Conservation (phyloP, 306 rosid species). For the Vigna unguiculata region DNA sequence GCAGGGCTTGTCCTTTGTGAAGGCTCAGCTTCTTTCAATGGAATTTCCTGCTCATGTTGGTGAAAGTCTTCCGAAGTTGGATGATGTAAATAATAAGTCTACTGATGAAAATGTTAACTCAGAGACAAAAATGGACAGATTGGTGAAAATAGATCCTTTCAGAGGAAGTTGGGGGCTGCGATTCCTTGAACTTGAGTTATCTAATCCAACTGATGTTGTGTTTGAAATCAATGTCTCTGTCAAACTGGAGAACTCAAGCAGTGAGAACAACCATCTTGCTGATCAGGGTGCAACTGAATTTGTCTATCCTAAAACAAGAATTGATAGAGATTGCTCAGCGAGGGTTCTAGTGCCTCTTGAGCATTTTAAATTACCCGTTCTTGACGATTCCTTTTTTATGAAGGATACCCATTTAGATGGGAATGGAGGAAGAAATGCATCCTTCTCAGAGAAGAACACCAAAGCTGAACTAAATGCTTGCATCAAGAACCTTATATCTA, state of each 20-base stretch:
- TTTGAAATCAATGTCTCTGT: conserved; percentile 90
- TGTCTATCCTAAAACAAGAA: conserved; percentile 88
- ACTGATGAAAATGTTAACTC: conserved; percentile 56
- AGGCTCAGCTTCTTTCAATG: conserved; percentile 96
- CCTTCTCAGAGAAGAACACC: conserved; percentile 78
- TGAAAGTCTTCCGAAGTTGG: conserved; percentile 70
- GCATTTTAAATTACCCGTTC: conserved; percentile 90
- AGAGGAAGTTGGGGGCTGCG: conserved; percentile 97
- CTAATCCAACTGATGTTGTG: conserved; percentile 85
- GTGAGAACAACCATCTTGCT: conserved; percentile 51
- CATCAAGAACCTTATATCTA: conserved; percentile 86
- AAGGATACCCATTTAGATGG: conserved; percentile 69
- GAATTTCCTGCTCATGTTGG: conserved; percentile 97
- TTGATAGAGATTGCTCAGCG: conserved; percentile 90
- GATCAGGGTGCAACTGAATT: conserved; percentile 68
- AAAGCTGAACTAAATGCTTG: conserved; percentile 93
- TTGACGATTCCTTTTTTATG: conserved; percentile 83
- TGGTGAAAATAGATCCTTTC: conserved; percentile 89
- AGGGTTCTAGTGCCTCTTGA: conserved; percentile 95
- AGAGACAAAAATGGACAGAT: conserved; percentile 67
- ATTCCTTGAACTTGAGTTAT: conserved; percentile 92
- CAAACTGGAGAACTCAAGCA: conserved; percentile 70
- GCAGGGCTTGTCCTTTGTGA: conserved; percentile 91
- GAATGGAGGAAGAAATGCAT: conserved; percentile 56
- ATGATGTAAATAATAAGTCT: conserved; percentile 50